Evolutionary conservation across 495 filamentous ascomycete species (phyloP).

Genomic region (Apodospora peruviana): DNA sequence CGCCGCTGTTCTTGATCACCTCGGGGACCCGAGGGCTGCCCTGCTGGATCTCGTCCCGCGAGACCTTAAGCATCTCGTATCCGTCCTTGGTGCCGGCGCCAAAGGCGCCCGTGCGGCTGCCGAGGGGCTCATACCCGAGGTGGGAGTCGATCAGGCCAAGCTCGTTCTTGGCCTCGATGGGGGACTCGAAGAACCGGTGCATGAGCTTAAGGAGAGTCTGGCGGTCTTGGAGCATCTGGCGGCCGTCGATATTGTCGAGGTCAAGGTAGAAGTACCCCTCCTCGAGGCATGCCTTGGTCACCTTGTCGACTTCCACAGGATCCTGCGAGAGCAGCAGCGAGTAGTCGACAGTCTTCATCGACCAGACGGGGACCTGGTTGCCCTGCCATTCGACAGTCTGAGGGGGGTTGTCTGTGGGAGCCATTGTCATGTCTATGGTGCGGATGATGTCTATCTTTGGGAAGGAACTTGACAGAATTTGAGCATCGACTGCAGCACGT

Average conservation of each 20-base stretch:
- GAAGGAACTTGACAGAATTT: too few relatives aligned
- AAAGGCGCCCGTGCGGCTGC: conserved; percentile 42
- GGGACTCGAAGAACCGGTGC: conserved; percentile 45
- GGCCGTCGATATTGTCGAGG: conserved; percentile 42
- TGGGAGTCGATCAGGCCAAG: conserved; percentile 42
- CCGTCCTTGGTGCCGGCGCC: conserved; percentile 43
- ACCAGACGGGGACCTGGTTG: conserved; percentile 45
- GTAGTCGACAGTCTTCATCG: conserved; percentile 45
- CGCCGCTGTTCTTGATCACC: conserved; percentile 43
- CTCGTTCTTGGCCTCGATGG: conserved; percentile 45
- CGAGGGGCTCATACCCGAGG: conserved; percentile 48
- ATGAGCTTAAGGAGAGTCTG: conserved; percentile 45
- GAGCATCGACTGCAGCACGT: too few relatives aligned
- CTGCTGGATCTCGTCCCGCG: conserved; percentile 43
- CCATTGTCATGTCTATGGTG: conserved; percentile 29
- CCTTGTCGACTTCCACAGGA: conserved; percentile 42
- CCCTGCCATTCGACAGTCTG: conserved; percentile 46
- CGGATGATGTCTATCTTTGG: too few relatives aligned
- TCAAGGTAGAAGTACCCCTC: conserved; percentile 55
- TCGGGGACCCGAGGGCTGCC: conserved; percentile 38
- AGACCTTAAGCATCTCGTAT: conserved; percentile 52
- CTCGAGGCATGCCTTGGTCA: conserved; percentile 42
- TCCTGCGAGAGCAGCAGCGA: conserved; percentile 42
- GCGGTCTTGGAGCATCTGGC: conserved; percentile 40
- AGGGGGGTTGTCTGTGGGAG: conserved; percentile 31